phyloP scores from a whole-genome alignment of 495 filamentous ascomycete genomes.

The Penicillium pulvis region DNA sequence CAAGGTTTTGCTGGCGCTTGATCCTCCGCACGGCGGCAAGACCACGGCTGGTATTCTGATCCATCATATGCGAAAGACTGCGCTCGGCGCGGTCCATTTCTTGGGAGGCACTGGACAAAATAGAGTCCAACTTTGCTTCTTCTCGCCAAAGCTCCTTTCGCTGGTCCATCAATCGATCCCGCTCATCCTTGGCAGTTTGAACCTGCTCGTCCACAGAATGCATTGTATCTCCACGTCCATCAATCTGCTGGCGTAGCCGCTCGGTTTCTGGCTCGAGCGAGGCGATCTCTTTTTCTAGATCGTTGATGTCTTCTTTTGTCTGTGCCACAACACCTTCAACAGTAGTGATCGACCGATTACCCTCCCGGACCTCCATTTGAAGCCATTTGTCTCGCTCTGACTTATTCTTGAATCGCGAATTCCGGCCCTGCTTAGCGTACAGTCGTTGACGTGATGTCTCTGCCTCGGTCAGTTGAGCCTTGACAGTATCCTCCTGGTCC shows the following conservation, averaged over 20 bases:
- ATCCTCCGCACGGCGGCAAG: constrained; percentile 79
- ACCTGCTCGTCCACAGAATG: constrained; percentile 71
- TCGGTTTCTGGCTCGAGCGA: constrained; percentile 72
- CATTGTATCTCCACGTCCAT: constrained; percentile 74
- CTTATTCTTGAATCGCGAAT: constrained; percentile 83
- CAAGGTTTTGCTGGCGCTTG: constrained; percentile 72
- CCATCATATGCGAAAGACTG: constrained; percentile 81
- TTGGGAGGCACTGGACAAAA: constrained; percentile 69
- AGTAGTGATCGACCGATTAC: constrained; percentile 69
- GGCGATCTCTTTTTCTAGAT: constrained; percentile 69
- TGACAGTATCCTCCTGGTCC: constrained; percentile 68
- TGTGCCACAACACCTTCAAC: constrained; percentile 81
- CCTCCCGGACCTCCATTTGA: constrained; percentile 77
- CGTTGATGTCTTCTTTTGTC: constrained; percentile 80
- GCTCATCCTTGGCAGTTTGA: constrained; percentile 74
- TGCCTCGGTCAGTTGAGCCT: constrained; percentile 69
- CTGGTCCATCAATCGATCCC: constrained; percentile 81
- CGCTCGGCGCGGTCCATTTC: constrained; percentile 78
- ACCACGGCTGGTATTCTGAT: constrained; percentile 79
- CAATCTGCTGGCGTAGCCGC: constrained; percentile 69
- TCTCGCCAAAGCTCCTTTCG: constrained; percentile 89
- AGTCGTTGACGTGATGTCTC: constrained; percentile 77
- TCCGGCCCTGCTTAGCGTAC: constrained; percentile 93
- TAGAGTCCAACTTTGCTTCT: constrained; percentile 79
- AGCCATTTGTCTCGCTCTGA: constrained; percentile 85